Conservation (phyloP, 176 grass and related monocot genomes). For the Oropetium thomaeum region DNA sequence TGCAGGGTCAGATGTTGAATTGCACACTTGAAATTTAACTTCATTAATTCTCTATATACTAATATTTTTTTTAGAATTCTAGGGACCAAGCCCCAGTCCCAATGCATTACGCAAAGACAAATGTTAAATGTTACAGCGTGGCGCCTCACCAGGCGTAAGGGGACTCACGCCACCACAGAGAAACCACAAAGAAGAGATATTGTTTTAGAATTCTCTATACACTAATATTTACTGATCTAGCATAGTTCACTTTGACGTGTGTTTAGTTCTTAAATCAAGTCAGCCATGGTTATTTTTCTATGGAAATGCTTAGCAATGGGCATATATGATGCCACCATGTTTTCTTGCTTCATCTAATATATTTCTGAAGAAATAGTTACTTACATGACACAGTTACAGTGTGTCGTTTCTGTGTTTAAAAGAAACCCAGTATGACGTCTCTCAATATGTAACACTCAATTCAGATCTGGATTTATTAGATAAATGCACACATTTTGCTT, state of each 20-base stretch:
- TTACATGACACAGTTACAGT: not conserved
- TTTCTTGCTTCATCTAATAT: not conserved
- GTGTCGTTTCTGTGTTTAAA: conserved; percentile 2
- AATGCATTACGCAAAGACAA: too few relatives aligned
- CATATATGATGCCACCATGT: conserved; percentile 1
- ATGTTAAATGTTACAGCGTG: too few relatives aligned
- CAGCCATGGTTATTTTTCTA: conserved; percentile 4
- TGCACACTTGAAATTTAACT: not conserved
- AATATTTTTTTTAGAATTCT: too few relatives aligned
- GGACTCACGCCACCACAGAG: too few relatives aligned
- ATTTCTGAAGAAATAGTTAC: not conserved
- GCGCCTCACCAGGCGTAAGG: too few relatives aligned
- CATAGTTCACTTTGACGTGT: not conserved
- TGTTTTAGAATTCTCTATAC: too few relatives aligned
- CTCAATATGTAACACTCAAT: not conserved
- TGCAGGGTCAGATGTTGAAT: not conserved
- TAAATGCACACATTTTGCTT: not conserved
- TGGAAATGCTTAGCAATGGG: not conserved
- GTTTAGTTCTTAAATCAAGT: not conserved
- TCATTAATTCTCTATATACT: conserved; percentile 5
- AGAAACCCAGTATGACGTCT: not conserved
- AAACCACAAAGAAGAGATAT: too few relatives aligned
- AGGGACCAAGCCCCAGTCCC: too few relatives aligned
- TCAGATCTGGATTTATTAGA: conserved; percentile 27
- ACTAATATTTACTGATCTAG: not conserved